These are phyloP conservation scores for Pseudogymnoascus sp. DNA, from an alignment of 2,329 filamentous ascomycete species.

Conservation along the genomic window DNA sequence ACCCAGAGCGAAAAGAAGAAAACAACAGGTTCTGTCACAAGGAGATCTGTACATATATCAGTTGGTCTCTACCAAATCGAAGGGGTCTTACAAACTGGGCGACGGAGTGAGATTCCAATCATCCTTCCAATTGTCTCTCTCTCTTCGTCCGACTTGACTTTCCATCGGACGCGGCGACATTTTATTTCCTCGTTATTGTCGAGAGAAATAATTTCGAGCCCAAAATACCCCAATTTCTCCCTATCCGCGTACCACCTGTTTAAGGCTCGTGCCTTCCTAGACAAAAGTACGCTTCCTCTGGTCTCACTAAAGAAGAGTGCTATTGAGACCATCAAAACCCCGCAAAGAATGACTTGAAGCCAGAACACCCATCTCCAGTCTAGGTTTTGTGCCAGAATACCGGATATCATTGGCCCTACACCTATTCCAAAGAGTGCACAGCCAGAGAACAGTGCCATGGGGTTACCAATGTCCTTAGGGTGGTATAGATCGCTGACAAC, in stretches of 20 bases:
- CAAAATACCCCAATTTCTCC: constrained; percentile 47
- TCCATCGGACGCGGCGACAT: constrained; percentile 55
- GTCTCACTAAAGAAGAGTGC: constrained; percentile 72
- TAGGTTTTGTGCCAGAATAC: constrained; percentile 59
- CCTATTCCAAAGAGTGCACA: constrained; percentile 72
- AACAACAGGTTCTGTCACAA: constrained; percentile 69
- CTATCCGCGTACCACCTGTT: constrained; percentile 73
- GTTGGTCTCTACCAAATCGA: constrained; percentile 8
- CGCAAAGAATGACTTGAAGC: constrained; percentile 67
- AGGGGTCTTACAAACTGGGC: constrained; percentile 56
- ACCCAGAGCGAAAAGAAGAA: constrained; percentile 89
- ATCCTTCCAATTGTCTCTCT: constrained; percentile 59
- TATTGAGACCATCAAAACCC: constrained; percentile 55
- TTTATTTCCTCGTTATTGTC: not conserved
- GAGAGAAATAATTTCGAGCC: constrained; percentile 33
- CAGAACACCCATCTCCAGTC: constrained; percentile 87
- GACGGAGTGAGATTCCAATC: constrained; percentile 64
- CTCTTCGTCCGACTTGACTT: constrained; percentile 71
- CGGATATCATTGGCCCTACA: constrained; percentile 63
- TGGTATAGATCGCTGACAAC: constrained; percentile 83
- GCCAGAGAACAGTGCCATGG: constrained; percentile 84
- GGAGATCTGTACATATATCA: constrained; percentile 39
- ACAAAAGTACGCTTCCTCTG: constrained; percentile 70
- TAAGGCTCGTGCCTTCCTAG: constrained; percentile 61
- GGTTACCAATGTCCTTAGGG: constrained; percentile 69